Conservation (phyloP, 257 asterid species). For the Leonotis leonurus region DNA sequence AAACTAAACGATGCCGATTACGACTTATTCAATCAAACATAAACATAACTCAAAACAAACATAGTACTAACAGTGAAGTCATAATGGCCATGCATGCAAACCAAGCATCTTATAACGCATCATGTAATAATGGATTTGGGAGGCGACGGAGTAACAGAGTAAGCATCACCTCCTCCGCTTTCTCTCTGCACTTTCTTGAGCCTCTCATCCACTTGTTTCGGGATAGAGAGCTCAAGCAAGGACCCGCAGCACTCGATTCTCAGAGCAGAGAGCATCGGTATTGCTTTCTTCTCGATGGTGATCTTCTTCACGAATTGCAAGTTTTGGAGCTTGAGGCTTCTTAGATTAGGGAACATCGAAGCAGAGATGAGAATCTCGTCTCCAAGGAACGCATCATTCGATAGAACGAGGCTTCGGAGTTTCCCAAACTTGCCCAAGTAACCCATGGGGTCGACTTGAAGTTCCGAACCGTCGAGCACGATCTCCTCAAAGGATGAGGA, state of each 20-base stretch:
- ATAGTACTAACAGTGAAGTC: too few relatives aligned
- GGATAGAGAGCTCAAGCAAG: neutral
- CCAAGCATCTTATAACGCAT: too few relatives aligned
- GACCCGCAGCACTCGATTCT: conserved; percentile 4
- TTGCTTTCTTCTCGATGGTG: neutral
- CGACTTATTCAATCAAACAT: too few relatives aligned
- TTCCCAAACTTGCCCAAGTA: conserved; percentile 6
- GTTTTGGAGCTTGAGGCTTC: conserved; percentile 7
- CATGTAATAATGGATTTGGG: too few relatives aligned
- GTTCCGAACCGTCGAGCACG: conserved; percentile 7
- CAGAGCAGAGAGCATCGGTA: conserved; percentile 22
- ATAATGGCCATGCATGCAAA: too few relatives aligned
- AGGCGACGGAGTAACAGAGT: neutral
- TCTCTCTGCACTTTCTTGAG: neutral
- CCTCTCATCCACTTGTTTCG: neutral
- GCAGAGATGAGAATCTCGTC: neutral
- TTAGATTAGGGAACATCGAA: conserved; percentile 17
- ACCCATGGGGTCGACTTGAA: conserved; percentile 17
- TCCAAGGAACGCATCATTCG: conserved; percentile 13
- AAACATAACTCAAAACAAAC: too few relatives aligned
- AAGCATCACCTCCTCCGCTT: neutral
- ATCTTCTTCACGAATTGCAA: conserved; percentile 13
- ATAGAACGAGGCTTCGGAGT: conserved; percentile 15
- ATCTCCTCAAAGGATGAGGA: conserved; percentile 4
- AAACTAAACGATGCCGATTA: too few relatives aligned